These are phyloP conservation scores for Gossypium davidsonii DNA, from an alignment of 441 rosid genomes.

Conservation along the genomic window DNA sequence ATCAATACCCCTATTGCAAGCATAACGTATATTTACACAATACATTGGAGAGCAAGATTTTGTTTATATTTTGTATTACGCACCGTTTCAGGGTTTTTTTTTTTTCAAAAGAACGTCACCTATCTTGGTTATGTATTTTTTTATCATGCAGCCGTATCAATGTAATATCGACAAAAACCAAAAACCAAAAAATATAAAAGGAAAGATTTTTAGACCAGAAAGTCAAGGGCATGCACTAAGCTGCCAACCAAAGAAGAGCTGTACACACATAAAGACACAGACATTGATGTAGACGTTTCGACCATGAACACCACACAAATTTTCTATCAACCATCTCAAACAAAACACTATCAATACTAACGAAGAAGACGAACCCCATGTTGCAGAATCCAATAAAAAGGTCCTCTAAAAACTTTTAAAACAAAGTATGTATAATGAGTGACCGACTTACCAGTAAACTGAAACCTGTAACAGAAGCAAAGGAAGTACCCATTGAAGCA, in stretches of 20 bases:
- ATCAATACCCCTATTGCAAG: no score
- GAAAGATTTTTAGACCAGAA: background rate
- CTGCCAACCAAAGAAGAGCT: background rate
- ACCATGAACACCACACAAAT: background rate
- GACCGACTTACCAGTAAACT: conserved; percentile 43
- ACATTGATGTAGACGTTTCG: background rate
- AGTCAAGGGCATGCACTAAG: background rate
- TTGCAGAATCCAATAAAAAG: background rate
- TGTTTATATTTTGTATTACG: no score
- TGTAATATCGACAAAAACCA: background rate
- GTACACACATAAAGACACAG: background rate
- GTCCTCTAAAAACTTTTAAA: background rate
- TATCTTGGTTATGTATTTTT: background rate
- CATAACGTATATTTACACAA: no score
- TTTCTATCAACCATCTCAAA: background rate
- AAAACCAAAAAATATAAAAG: background rate
- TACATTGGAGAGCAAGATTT: no score
- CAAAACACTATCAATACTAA: background rate
- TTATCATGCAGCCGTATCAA: background rate
- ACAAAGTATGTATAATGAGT: background rate
- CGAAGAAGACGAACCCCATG: background rate
- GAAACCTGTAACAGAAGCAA: conserved; percentile 56
- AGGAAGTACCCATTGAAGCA: conserved; percentile 67
- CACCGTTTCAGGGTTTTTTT: no score
- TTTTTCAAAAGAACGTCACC: no score